Conservation (phyloP, 768 basidiomycete species). For the Inosperma sp. region DNA sequence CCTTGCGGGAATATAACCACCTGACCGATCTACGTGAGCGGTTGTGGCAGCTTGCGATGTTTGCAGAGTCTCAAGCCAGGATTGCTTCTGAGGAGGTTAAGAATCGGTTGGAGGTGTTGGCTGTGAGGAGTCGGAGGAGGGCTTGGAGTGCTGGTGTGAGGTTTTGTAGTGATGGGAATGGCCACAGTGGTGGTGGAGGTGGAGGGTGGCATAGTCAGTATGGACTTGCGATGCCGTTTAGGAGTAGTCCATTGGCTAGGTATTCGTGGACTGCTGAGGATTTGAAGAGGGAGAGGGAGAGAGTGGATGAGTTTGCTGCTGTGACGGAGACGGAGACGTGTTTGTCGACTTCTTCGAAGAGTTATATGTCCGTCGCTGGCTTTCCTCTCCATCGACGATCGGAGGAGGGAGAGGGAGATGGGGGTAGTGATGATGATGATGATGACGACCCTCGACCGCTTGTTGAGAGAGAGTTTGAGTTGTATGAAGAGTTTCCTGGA, state of each 20-base stretch:
- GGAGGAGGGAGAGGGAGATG: no score
- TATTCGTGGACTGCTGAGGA: conserved; percentile 31
- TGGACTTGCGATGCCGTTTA: conserved; percentile 47
- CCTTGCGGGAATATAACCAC: conserved; percentile 33
- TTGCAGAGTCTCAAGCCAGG: conserved; percentile 39
- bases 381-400: not conserved
- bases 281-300: conserved; percentile 2
- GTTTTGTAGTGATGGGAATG: conserved; percentile 25
- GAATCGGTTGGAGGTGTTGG: conserved; percentile 44
- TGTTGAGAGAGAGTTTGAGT: conserved; percentile 13
- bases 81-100: conserved; percentile 36
- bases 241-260: conserved; percentile 47
- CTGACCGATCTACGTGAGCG: conserved; percentile 32
- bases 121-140: conserved; percentile 54
- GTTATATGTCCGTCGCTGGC: not conserved
- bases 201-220: conserved; percentile 21
- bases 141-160: conserved; percentile 62
- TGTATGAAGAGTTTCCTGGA: conserved; percentile 18
- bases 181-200: conserved; percentile 12
- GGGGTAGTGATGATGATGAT: conserved; percentile 1
- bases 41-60: conserved; percentile 38
- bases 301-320: not conserved
- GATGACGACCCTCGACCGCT: conserved; percentile 6
- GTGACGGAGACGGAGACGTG: not conserved
- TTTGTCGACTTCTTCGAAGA: not conserved